phyloP scores from a whole-genome alignment of 306 rosid genomes.

The apple (Malus domestica) region DNA sequence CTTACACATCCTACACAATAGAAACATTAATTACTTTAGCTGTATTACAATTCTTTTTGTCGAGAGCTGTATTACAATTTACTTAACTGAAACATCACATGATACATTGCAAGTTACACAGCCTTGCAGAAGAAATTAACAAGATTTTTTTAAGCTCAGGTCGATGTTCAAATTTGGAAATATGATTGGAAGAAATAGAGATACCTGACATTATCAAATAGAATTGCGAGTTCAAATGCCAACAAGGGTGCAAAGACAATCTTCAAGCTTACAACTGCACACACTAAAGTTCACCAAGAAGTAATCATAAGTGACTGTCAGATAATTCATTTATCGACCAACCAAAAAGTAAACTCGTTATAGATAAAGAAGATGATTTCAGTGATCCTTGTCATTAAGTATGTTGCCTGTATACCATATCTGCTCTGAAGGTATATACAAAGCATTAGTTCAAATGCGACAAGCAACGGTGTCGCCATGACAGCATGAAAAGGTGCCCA shows the following conservation, averaged over 20 bases:
- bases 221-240: slow-evolving; percentile 58
- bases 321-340: not conserved
- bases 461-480: slow-evolving; percentile 72
- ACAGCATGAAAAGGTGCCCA: slow-evolving; percentile 98
- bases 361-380: slow-evolving; percentile 1
- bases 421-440: slow-evolving; percentile 62
- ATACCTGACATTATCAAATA: slow-evolving; percentile 89
- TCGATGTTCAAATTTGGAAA: not conserved
- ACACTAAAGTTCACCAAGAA: slow-evolving; percentile 18
- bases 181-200: not conserved
- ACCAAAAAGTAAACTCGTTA: not conserved
- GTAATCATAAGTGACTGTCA: not conserved
- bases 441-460: slow-evolving; percentile 87
- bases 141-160: not conserved
- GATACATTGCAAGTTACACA: not conserved
- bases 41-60: not conserved
- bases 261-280: slow-evolving; percentile 75
- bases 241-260: slow-evolving; percentile 75
- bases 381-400: slow-evolving; percentile 1
- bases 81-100: not conserved
- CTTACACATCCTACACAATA: slow-evolving; percentile 72
- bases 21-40: slow-evolving; percentile 14
- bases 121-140: not conserved
- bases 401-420: slow-evolving; percentile 44
- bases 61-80: not conserved